These are phyloP conservation scores for Fonsecaea pedrosoi DNA, from an alignment of 2,329 filamentous ascomycete species.

Conservation along the genomic window DNA sequence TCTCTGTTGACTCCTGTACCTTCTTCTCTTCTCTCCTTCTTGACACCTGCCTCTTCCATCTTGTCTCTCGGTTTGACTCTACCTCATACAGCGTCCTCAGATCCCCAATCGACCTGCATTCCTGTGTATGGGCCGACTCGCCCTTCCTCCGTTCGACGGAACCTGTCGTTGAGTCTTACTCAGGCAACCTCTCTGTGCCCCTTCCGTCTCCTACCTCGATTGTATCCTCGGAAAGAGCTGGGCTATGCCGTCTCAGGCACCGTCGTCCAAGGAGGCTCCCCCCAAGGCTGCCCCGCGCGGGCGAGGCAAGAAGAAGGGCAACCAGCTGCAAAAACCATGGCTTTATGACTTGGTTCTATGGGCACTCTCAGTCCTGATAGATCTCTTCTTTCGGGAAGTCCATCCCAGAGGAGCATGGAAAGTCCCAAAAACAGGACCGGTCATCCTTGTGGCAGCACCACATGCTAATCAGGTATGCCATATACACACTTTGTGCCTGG, in stretches of 20 bases:
- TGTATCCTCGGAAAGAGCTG: background rate
- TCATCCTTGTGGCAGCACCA: constrained; percentile 94
- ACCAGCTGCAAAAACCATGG: constrained; percentile 57
- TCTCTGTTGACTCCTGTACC: background rate
- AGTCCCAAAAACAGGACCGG: constrained; percentile 83
- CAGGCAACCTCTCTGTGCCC: background rate
- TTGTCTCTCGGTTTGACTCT: background rate
- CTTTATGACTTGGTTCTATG: constrained; percentile 59
- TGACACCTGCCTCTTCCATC: background rate
- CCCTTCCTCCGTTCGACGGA: background rate
- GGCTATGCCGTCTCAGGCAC: constrained; percentile 22
- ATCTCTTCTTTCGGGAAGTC: constrained; percentile 98
- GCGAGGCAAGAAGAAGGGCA: constrained; percentile 44
- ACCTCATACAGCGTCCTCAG: background rate
- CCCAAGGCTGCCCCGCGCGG: constrained; percentile 39
- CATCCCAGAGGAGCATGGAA: constrained; percentile 95
- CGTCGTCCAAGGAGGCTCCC: background rate
- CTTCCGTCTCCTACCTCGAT: background rate
- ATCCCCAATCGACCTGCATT: background rate
- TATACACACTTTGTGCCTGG: background rate
- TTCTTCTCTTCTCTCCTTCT: background rate
- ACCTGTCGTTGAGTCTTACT: background rate
- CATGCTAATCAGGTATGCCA: constrained; percentile 86
- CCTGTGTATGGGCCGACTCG: constrained; percentile 1
- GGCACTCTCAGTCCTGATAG: constrained; percentile 72